phyloP scores from a whole-genome alignment of 495 filamentous ascomycete species.

The Penicillium flavigenum region DNA sequence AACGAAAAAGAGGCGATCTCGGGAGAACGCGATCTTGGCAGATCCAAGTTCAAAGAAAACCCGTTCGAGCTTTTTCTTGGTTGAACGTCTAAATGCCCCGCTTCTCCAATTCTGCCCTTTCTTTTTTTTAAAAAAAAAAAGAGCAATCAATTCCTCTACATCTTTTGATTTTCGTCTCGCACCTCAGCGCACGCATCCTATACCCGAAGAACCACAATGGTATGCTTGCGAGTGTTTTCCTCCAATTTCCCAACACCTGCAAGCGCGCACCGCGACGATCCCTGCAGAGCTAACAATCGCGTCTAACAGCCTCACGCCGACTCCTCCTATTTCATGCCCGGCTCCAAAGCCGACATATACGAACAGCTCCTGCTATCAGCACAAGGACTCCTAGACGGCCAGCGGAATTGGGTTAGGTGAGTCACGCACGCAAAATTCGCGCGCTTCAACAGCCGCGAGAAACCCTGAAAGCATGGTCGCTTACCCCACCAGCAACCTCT shows the following conservation, averaged over 20 bases:
- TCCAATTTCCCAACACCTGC: neutral
- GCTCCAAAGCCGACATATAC: conserved; percentile 76
- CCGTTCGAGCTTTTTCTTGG: neutral
- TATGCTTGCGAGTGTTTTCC: neutral
- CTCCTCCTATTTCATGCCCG: conserved; percentile 68
- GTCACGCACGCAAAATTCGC: conserved; percentile 39
- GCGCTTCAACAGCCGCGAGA: neutral
- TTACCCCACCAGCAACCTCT: conserved; percentile 63
- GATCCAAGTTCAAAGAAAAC: neutral
- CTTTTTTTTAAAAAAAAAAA: no score
- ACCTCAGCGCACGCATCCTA: neutral
- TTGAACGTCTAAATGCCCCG: conserved; percentile 1
- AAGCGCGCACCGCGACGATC: neutral
- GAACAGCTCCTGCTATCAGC: conserved; percentile 70
- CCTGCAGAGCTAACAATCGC: conserved; percentile 6
- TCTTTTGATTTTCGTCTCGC: neutral
- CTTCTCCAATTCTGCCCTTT: neutral
- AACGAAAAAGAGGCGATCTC: neutral
- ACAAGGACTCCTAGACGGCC: conserved; percentile 68
- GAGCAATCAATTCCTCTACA: neutral
- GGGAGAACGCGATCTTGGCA: neutral
- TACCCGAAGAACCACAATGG: conserved; percentile 3
- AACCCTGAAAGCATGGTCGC: neutral
- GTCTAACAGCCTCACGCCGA: conserved; percentile 76
- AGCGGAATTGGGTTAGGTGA: conserved; percentile 88